Evolutionary conservation across 2,329 filamentous ascomycete species (phyloP), one percentile per base, ranked within the genome.

Genomic region (Hypoxylon sp.): DNA sequence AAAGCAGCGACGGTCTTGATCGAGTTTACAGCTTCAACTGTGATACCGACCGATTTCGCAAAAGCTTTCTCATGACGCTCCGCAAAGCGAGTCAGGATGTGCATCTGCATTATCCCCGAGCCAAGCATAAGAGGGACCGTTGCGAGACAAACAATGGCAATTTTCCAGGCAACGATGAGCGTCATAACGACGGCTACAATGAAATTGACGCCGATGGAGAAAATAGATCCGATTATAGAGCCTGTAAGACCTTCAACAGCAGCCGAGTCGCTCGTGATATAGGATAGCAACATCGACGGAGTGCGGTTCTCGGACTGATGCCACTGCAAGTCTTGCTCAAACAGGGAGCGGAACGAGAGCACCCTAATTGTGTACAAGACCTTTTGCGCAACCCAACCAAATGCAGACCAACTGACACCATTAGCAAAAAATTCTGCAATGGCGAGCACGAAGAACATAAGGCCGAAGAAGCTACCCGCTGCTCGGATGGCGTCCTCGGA

Each of bases 101-200:
- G 85, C 15, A 93, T 82, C 69, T 92, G 87, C 86, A 93, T 88
- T 68, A 92, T 85, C 0, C 92, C 91, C 0, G 90, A 86, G 1
- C 88, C 89, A 0, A 94, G 82, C 5, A 93, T 85, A 8, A 93
- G 79, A 0, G 92, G 92, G 0, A 93, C 88, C 7, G 88, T 84
- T 0, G 91, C 86, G 5, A 94, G 82, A 60, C 90, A 91, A 2
- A 94, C 91, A 13, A 94, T 79, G 0, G 91, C 91, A 67, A 94
- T 92, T 74, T 88, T 91, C 92, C 92, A 94, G 2, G 90, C 90
- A 51, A 94, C 83, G 48, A 93, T 87, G 68, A 92, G 90, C 0
- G 91, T 88, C 8, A 93, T 76, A 31, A 91, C 87, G 60, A 93
- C 89, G 1, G 89, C 90, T 0, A 86, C 88, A 15, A 93, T 69